Conservation (phyloP, 257 asterid species). For the Nicotiana otophora region DNA sequence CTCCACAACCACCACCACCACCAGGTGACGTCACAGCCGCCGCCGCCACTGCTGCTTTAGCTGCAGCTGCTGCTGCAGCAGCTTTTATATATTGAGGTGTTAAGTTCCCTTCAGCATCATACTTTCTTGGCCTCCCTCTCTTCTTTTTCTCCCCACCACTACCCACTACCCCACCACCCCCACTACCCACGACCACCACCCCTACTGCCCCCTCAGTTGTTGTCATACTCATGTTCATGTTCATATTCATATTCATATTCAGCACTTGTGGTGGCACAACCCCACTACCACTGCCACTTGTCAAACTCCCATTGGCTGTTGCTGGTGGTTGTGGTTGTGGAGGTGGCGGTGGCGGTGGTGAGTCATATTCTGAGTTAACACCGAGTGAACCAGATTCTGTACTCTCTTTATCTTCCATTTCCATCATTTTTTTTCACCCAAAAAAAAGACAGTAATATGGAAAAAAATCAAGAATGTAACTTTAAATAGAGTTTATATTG, state of each 20-base stretch:
- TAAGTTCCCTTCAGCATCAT: constrained; percentile 75
- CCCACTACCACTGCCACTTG: constrained; percentile 24
- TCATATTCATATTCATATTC: constrained; percentile 31
- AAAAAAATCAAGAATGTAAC: background rate
- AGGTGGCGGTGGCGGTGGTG: constrained; percentile 28
- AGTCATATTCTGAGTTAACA: constrained; percentile 45
- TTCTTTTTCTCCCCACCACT: constrained; percentile 52
- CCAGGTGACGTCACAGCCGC: background rate
- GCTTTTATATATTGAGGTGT: constrained; percentile 38
- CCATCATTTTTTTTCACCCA: constrained; percentile 25
- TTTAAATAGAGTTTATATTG: background rate
- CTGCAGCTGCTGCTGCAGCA: constrained; percentile 26
- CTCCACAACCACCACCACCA: constrained; percentile 9
- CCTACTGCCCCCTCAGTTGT: constrained; percentile 12
- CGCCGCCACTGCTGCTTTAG: background rate
- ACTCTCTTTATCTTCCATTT: constrained; percentile 59
- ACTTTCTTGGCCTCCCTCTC: constrained; percentile 89
- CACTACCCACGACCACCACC: constrained; percentile 22
- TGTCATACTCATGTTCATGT: constrained; percentile 25
- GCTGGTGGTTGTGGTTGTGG: constrained; percentile 33
- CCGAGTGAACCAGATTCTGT: constrained; percentile 63
- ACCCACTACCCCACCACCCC: constrained; percentile 21
- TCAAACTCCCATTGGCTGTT: background rate
- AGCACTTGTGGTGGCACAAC: constrained; percentile 27
- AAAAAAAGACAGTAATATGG: background rate